Percentiles rank a stretch among this genome's conserved stretches.
phyloP scores from a whole-genome alignment of 805 yeast species.

The Candida chilensis region DNA sequence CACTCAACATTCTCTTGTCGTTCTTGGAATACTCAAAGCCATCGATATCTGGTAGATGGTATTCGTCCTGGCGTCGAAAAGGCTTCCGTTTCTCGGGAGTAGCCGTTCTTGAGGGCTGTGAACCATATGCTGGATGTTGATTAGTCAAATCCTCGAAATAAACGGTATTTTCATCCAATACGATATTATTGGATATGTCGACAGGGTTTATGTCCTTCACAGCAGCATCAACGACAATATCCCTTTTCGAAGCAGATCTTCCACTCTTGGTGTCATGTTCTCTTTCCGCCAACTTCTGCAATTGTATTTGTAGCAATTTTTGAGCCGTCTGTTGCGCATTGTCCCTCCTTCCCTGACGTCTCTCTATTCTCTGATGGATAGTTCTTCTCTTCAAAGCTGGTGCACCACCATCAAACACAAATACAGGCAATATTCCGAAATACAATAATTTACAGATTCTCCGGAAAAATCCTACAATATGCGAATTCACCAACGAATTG shows the following conservation, averaged over 20 bases:
- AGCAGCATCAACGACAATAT: slow-evolving; percentile 12
- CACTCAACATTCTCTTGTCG: slow-evolving; percentile 71
- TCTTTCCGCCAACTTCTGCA: slow-evolving; percentile 46
- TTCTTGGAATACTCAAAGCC: slow-evolving; percentile 39
- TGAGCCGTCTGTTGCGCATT: slow-evolving; percentile 71
- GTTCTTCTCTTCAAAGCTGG: slow-evolving; percentile 77
- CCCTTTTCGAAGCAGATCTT: slow-evolving; percentile 4
- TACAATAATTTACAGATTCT: slow-evolving; percentile 84
- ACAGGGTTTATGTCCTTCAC: too few relatives aligned
- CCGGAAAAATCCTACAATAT: slow-evolving; percentile 91
- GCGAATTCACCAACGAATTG: slow-evolving; percentile 66
- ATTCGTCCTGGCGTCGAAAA: slow-evolving; percentile 66
- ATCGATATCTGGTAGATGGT: slow-evolving; percentile 68
- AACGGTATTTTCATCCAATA: slow-evolving; percentile 2
- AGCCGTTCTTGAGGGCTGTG: slow-evolving; percentile 6
- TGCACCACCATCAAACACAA: slow-evolving; percentile 95
- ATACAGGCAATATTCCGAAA: slow-evolving; percentile 82
- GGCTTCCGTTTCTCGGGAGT: slow-evolving; percentile 6
- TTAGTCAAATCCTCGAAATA: slow-evolving; percentile 18
- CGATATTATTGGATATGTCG: too few relatives aligned
- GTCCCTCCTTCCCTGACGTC: slow-evolving; percentile 67
- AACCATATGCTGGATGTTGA: slow-evolving; percentile 7
- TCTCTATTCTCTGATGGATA: slow-evolving; percentile 59
- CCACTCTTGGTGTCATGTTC: slow-evolving; percentile 2
- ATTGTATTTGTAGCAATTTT: slow-evolving; percentile 67